Evolutionary conservation across 2,329 filamentous ascomycete species (phyloP), one percentile per base, ranked within the genome.

Genomic region (Phaeophleospora eucalypticola): DNA sequence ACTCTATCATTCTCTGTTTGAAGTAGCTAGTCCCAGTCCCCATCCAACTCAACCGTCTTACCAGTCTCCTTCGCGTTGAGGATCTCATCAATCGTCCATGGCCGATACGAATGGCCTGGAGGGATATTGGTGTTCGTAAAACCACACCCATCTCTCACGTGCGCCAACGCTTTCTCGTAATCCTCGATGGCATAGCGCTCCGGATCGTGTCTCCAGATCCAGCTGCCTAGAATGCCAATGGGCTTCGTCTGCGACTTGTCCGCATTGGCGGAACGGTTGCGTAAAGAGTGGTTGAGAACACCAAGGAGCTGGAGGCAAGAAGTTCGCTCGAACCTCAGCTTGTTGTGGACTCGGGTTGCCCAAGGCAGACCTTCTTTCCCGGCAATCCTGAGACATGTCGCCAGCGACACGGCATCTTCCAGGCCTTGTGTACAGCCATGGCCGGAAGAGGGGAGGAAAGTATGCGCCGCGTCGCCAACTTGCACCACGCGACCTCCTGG

Each of bases 381-480:
- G 32, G 17, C 21, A n/a, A 74, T 61, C 44, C 73, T 67, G 14
- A 76, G 58, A 50, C 71, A 74, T 1, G 70, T 65, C 7, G 71
- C 71, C 46, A 76, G 58, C 14, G 69, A 67, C 27, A 74, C 64
- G 27, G 71, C 67, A 52, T 74, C 68, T 57, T 74, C 71, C 24
- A 74, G 71, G 14, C 70, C 71, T 48, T 72, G 69, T 12, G 70
- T 73, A 2, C 70, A 71, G 35, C 71, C 71, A 45, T 72, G 73
- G 2, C 69, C 68, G 2, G 68, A 71, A 2, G 68, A 64, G 3
- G 71, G 71, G 3, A 73, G 63, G 56, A 70, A 74, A 7, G 69
- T 68, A 56, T 74, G 71, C 21, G 71, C 71, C n/a, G 64, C 61
- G 41, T 74, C 72, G 19, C 71, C 71, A 19, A 73, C 68, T 48